Evolutionary conservation across 2,329 filamentous ascomycete species (phyloP).

Genomic region (Colletotrichum falcatum): DNA sequence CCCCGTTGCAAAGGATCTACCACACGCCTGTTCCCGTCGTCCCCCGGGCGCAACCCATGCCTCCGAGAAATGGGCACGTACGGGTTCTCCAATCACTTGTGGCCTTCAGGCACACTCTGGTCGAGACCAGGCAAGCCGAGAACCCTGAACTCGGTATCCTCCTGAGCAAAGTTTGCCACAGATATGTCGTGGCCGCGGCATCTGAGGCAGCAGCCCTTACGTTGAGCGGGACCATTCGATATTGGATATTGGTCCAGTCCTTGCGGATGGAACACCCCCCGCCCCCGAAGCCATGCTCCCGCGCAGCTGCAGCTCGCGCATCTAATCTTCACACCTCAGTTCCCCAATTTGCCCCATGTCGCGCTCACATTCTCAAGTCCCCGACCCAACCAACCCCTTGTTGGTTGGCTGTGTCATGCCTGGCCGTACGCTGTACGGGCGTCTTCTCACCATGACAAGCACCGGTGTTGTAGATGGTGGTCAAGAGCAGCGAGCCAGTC

Average conservation of each 20-base stretch:
- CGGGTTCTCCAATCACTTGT: constrained; percentile 24
- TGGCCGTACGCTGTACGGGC: neutral
- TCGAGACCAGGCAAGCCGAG: constrained; percentile 4
- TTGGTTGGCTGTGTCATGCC: constrained; percentile 6
- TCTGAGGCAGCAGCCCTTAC: neutral
- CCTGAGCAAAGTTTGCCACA: constrained; percentile 15
- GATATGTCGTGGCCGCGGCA: neutral
- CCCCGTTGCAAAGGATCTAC: constrained; percentile 16
- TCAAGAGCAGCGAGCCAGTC: neutral
- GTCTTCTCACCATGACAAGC: constrained; percentile 14
- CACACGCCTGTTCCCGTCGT: constrained; percentile 2
- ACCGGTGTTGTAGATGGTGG: neutral
- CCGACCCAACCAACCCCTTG: constrained; percentile 11
- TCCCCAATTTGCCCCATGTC: neutral
- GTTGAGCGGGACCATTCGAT: neutral
- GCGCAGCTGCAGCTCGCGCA: constrained; percentile 20
- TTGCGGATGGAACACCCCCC: neutral
- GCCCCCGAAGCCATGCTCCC: too few species aligned
- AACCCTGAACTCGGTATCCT: neutral
- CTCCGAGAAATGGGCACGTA: constrained; percentile 18
- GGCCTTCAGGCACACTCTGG: neutral
- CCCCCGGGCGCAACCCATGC: constrained; percentile 11
- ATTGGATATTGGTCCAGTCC: neutral
- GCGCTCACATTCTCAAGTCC: neutral
- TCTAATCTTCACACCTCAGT: constrained; percentile 8